A percentile compares a stretch with the other conserved stretches of the same genome.
These are phyloP conservation scores for Hevea brasiliensis DNA, from an alignment of 345 rosid genomes.

Conservation along the genomic window DNA sequence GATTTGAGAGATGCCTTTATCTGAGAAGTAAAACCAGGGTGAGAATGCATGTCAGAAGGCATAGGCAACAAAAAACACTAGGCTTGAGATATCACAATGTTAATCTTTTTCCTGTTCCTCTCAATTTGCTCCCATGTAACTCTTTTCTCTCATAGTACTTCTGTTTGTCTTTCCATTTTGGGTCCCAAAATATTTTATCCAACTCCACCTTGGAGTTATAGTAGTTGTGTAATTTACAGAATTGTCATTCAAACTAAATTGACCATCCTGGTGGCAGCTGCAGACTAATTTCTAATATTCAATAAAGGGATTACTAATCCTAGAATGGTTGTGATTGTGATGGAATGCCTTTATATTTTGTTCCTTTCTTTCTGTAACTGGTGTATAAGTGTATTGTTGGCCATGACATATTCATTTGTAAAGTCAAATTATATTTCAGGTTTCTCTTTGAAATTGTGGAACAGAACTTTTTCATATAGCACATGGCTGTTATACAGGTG, in stretches of 20 bases:
- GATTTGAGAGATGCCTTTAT: not conserved
- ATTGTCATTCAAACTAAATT: not conserved
- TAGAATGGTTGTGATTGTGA: not conserved
- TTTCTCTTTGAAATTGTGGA: not conserved
- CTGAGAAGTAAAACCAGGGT: not conserved
- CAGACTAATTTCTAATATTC: not conserved
- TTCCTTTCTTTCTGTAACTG: not conserved
- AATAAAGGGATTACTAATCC: not conserved
- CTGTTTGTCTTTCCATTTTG: not conserved
- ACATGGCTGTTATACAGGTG: conserved; percentile 46
- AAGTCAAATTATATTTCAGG: not conserved
- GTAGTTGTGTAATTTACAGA: not conserved
- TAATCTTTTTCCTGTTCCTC: not conserved
- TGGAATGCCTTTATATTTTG: not conserved
- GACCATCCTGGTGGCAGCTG: not conserved
- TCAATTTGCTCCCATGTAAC: not conserved
- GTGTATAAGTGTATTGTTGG: not conserved
- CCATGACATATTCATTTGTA: conserved; percentile 5
- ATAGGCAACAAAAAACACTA: not conserved
- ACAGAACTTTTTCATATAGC: conserved; percentile 1
- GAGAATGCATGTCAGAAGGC: not conserved
- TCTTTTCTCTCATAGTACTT: not conserved
- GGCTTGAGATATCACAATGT: not conserved
- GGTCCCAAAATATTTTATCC: no score
- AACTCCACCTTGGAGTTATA: not conserved